phyloP scores from a whole-genome alignment of 2,329 filamentous ascomycete species.

The Geosmithia morbida region DNA sequence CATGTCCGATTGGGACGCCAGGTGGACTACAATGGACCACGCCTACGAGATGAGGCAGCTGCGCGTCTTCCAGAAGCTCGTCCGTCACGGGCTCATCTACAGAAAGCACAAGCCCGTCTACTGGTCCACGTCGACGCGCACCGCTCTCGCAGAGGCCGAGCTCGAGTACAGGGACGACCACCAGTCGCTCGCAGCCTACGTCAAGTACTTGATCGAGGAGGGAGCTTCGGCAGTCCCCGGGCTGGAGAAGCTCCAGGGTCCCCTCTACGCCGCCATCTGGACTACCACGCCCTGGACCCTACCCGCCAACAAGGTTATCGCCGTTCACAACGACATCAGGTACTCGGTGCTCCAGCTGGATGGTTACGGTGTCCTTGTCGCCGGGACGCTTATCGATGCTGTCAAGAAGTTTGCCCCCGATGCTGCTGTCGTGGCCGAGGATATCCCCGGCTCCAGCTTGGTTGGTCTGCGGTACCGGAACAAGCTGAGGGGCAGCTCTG shows the following conservation, averaged over 20 bases:
- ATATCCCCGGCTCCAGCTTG: constrained; percentile 51
- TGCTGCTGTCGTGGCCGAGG: constrained; percentile 36
- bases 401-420: constrained; percentile 33
- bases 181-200: constrained; percentile 57
- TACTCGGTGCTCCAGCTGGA: constrained; percentile 54
- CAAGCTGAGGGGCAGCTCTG: constrained; percentile 45
- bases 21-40: constrained; percentile 68
- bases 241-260: constrained; percentile 24
- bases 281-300: constrained; percentile 97
- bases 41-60: constrained; percentile 64
- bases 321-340: constrained; percentile 57
- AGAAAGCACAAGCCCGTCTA: constrained; percentile 71
- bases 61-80: constrained; percentile 61
- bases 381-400: constrained; percentile 52
- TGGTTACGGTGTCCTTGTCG: constrained; percentile 48
- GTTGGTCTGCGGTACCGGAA: constrained; percentile 55
- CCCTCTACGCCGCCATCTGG: constrained; percentile 80
- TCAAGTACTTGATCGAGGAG: constrained; percentile 58
- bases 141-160: constrained; percentile 72
- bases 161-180: constrained; percentile 71
- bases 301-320: constrained; percentile 83
- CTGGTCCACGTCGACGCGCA: constrained; percentile 69
- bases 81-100: constrained; percentile 59
- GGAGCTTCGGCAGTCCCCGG: constrained; percentile 15
- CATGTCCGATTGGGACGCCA: constrained; percentile 67